These are phyloP conservation scores for Ustilago loliicola DNA, from an alignment of 1,284 basidiomycete species.

Conservation along the genomic window DNA sequence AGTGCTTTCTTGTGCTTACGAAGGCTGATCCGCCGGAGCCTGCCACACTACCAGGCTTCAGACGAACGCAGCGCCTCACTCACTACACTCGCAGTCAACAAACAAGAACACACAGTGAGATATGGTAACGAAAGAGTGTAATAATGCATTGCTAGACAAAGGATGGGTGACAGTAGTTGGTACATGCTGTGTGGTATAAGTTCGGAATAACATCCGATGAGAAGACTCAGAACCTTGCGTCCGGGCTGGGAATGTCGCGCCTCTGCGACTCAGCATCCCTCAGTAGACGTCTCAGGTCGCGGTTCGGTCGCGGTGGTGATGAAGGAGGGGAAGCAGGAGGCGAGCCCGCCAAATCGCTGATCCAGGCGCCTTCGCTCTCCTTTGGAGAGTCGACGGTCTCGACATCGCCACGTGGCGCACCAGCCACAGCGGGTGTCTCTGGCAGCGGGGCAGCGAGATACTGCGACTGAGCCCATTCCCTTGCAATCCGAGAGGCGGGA, in stretches of 20 bases:
- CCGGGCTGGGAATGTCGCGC: constrained; percentile 6
- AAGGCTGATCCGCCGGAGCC: neutral
- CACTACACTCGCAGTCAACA: neutral
- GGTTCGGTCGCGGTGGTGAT: constrained; percentile 15
- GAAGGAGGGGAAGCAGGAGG: constrained; percentile 18
- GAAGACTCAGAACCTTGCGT: neutral
- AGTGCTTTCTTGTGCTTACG: neutral
- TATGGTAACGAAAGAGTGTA: neutral
- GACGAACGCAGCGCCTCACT: no score
- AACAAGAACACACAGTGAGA: neutral
- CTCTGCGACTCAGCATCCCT: neutral
- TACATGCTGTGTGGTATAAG: constrained; percentile 10
- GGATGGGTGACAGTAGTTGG: neutral
- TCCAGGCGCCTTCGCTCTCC: neutral
- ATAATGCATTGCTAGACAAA: neutral
- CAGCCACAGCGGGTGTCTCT: constrained; percentile 13
- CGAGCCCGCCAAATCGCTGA: neutral
- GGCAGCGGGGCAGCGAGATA: constrained; percentile 23
- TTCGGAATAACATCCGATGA: neutral
- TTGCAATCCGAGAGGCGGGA: constrained; percentile 37
- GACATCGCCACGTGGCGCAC: neutral
- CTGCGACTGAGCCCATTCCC: constrained; percentile 48
- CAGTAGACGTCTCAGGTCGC: constrained; percentile 7
- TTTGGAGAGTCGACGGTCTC: neutral
- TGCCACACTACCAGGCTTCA: no score